Percentiles rank a stretch among this genome's conserved stretches.
Evolutionary conservation across 1,284 basidiomycete species (phyloP).

Genomic region (Mycosarcoma maydis): DNA sequence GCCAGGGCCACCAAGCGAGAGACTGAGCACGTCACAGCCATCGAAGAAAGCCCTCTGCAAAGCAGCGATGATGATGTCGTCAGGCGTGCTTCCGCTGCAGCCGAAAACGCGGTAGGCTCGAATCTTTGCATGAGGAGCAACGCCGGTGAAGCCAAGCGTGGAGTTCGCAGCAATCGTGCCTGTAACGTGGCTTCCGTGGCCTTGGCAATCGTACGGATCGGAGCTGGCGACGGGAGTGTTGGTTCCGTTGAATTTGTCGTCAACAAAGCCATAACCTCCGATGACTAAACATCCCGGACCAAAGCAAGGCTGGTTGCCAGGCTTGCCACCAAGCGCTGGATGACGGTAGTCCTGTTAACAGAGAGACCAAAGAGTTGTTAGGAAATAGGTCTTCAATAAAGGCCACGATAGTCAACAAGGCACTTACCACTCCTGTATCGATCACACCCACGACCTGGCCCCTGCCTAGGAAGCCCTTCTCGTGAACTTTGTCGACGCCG

Average conservation of each 20-base stretch:
- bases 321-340: conserved; percentile 72
- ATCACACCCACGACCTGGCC: conserved; percentile 73
- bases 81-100: conserved; percentile 64
- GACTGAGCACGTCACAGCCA: conserved; percentile 72
- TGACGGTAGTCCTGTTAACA: conserved; percentile 77
- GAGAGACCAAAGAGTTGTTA: too few relatives aligned
- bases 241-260: conserved; percentile 67
- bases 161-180: conserved; percentile 76
- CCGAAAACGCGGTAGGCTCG: conserved; percentile 68
- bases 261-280: conserved; percentile 53
- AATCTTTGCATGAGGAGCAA: conserved; percentile 46
- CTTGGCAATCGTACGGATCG: conserved; percentile 68
- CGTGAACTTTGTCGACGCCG: conserved; percentile 71
- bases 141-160: conserved; percentile 55
- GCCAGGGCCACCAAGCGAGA: conserved; percentile 72
- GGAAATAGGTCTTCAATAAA: too few relatives aligned
- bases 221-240: conserved; percentile 63
- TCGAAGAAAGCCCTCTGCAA: conserved; percentile 59
- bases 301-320: conserved; percentile 49
- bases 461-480: conserved; percentile 70
- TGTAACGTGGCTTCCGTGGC: conserved; percentile 72
- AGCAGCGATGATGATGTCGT: conserved; percentile 68
- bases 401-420: too few relatives aligned
- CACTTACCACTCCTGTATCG: conserved; percentile 69
- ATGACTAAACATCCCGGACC: conserved; percentile 48